These are phyloP conservation scores for Rhodotorula sp. DNA, from an alignment of 1,284 basidiomycete genomes.

Conservation along the genomic window DNA sequence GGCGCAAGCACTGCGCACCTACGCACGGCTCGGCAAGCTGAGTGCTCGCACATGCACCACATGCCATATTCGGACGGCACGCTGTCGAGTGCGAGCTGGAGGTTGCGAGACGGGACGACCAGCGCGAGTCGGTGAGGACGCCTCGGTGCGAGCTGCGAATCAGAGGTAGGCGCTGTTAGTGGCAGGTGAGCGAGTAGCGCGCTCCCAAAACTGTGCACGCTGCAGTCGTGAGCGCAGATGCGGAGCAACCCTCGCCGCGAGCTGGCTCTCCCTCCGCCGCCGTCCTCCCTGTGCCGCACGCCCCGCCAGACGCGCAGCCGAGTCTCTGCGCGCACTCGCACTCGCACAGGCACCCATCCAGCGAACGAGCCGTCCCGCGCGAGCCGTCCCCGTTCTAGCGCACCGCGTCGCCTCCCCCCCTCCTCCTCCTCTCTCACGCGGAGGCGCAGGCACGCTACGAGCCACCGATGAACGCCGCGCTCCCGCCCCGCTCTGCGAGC, in stretches of 20 bases:
- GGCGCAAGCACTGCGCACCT: too few relatives aligned
- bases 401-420: not conserved
- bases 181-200: too few relatives aligned
- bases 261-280: not conserved
- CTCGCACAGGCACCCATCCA: not conserved
- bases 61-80: too few relatives aligned
- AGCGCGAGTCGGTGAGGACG: too few relatives aligned
- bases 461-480: not conserved
- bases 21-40: too few relatives aligned
- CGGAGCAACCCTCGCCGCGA: not conserved
- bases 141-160: too few relatives aligned
- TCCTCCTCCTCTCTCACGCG: not conserved
- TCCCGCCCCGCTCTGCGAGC: not conserved
- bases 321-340: not conserved
- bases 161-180: too few relatives aligned
- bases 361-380: not conserved
- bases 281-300: not conserved
- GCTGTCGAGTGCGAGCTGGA: too few relatives aligned
- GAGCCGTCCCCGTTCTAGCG: not conserved
- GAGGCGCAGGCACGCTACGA: not conserved
- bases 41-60: too few relatives aligned
- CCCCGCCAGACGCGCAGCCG: not conserved
- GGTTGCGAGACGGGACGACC: too few relatives aligned
- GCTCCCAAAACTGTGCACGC: too few relatives aligned
- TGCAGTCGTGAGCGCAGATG: too few relatives aligned